Evolutionary conservation across 2,329 filamentous ascomycete species (phyloP).

Genomic region (Nothophoma quercina): DNA sequence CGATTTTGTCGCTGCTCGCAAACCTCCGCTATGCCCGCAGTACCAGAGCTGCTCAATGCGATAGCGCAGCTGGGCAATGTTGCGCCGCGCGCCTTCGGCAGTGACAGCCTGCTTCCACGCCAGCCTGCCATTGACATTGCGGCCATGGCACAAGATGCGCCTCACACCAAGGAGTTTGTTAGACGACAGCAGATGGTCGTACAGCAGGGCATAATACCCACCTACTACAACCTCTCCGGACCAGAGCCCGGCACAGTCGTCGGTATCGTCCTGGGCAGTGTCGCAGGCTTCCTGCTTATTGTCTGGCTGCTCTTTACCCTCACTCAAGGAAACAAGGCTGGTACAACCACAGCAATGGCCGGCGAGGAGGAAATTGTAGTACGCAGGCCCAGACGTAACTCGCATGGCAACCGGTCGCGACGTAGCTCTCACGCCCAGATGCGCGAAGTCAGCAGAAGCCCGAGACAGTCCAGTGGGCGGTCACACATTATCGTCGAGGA

Average conservation of each 20-base stretch:
- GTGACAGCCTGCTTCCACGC: constrained; percentile 25
- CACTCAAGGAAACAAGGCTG: constrained; percentile 38
- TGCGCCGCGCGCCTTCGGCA: constrained; percentile 26
- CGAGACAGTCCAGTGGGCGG: constrained; percentile 39
- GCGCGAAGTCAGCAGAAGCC: constrained; percentile 49
- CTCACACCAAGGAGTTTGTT: constrained; percentile 19
- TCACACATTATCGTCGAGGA: constrained; percentile 51
- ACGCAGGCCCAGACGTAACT: constrained; percentile 38
- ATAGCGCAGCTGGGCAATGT: constrained; percentile 34
- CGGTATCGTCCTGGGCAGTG: constrained; percentile 65
- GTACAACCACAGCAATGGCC: constrained; percentile 50
- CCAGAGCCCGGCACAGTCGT: constrained; percentile 65
- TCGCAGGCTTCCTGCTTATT: constrained; percentile 61
- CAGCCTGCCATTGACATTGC: constrained; percentile 26
- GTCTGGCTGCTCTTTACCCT: constrained; percentile 60
- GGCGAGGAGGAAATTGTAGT: constrained; percentile 68
- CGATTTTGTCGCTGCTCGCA: constrained; percentile 19
- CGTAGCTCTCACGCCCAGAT: constrained; percentile 42
- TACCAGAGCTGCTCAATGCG: constrained; percentile 30
- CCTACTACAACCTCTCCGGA: constrained; percentile 64
- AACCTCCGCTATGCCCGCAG: constrained; percentile 36
- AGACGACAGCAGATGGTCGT: constrained; percentile 31
- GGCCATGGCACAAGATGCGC: constrained; percentile 20
- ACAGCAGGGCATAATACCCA: constrained; percentile 61
- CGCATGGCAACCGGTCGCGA: constrained; percentile 43